Percentiles rank a stretch among this genome's conserved stretches.
Evolutionary conservation across 1,284 basidiomycete species (phyloP).

Genomic region (Dichomitus squalens): DNA sequence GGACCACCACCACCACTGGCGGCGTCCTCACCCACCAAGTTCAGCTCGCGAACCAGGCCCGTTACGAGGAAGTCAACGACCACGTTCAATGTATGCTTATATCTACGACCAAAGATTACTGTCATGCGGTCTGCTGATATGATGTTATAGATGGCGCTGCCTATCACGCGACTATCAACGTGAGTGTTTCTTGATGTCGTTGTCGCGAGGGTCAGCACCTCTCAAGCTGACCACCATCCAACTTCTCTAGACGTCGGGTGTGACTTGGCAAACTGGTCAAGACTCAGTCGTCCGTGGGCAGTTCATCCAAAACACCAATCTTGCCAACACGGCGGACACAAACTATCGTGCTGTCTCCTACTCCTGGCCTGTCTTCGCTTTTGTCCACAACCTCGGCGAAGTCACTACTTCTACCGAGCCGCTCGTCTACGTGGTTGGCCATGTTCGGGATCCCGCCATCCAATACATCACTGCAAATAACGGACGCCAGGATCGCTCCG

Average conservation of each 20-base stretch:
- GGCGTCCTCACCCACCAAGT: constrained; percentile 58
- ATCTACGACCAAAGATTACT: not conserved
- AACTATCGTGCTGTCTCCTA: constrained; percentile 59
- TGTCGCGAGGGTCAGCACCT: not conserved
- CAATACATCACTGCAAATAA: constrained; percentile 54
- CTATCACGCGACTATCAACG: constrained; percentile 57
- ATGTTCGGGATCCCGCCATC: constrained; percentile 59
- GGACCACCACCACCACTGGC: constrained; percentile 51
- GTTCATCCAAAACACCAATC: constrained; percentile 55
- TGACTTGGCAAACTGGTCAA: constrained; percentile 63
- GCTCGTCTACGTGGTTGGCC: constrained; percentile 57
- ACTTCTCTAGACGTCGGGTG: constrained; percentile 39
- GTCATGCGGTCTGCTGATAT: not conserved
- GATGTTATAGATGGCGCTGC: constrained; percentile 56
- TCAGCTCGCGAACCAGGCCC: constrained; percentile 47
- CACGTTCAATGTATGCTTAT: constrained; percentile 59
- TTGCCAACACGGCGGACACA: constrained; percentile 57
- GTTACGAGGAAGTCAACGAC: constrained; percentile 55
- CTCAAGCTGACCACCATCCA: constrained; percentile 13
- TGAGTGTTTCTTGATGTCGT: constrained; percentile 22
- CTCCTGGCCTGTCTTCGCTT: constrained; percentile 67
- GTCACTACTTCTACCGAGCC: constrained; percentile 41
- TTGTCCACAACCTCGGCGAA: constrained; percentile 56
- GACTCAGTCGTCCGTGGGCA: constrained; percentile 56
- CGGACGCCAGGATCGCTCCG: constrained; percentile 45